These are phyloP conservation scores for Hevea brasiliensis DNA, from an alignment of 345 rosid species.

Conservation along the genomic window DNA sequence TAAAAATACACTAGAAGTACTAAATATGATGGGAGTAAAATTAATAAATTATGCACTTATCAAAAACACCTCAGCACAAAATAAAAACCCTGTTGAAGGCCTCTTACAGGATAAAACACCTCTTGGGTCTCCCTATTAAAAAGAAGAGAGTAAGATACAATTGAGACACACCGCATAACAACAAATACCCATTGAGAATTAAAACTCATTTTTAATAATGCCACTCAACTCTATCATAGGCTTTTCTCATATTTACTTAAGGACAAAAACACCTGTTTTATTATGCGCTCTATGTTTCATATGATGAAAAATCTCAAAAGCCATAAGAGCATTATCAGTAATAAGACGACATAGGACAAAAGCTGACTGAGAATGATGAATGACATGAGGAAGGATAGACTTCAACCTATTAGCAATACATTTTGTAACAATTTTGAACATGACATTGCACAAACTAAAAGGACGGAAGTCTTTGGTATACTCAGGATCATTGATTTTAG, in stretches of 20 bases:
- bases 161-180: neutral
- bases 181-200: neutral
- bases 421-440: neutral
- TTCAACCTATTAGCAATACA: neutral
- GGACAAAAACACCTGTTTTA: neutral
- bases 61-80: neutral
- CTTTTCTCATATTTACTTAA: no score
- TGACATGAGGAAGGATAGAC: neutral
- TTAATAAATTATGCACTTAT: neutral
- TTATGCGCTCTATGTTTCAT: neutral
- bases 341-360: neutral
- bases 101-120: neutral
- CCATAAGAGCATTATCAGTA: neutral
- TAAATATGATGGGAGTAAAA: no score
- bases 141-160: neutral
- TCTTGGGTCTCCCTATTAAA: neutral
- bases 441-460: neutral
- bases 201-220: neutral
- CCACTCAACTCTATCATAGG: neutral
- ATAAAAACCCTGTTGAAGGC: neutral
- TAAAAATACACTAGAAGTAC: no score
- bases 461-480: neutral
- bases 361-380: neutral
- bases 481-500: neutral
- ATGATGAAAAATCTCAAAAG: neutral